Base-by-base conservation (phyloP, 2,329 filamentous ascomycete species). In the Cladorrhinum sp. region DNA sequence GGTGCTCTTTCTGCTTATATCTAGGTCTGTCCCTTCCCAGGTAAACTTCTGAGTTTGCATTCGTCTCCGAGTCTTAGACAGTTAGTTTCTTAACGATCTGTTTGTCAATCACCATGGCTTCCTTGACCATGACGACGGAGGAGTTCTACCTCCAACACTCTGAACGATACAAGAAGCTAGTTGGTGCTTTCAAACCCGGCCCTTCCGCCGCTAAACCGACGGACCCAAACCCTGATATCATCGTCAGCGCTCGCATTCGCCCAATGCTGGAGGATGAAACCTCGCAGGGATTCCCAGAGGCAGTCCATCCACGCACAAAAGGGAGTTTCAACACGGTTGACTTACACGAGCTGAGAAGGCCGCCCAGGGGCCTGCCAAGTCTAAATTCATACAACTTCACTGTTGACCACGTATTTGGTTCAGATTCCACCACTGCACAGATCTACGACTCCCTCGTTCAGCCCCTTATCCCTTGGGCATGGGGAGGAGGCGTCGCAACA, bases 401-500 rank as follows among this genome's bases (percentile, higher is more conserved):
- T 1, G 69, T 77, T 0, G 77, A 79, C 58, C 69, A 64, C 12
- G 64, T 76, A 7, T 80, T 75, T 54, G 69, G 64, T 4, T 64
- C 74, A 0, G 66, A 75, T 0, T 54, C 70, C 5, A 69, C 71
- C 0, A 79, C 78, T 0, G 69, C 77, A 6, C 62, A 70, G 3
- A 73, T 81, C 45, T 81, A 80, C 66, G 61, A 74, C 1, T 70
- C 75, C 7, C 65, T 77, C 1, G 73, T 80, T 4, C 65, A 72
- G 29, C 72, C 75, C 10, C 71, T 81, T 10, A 72, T 81, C 12
- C 74, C 78, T 0, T 80, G 74, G 72, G 76, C 76, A 0, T 79
- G 77, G 76, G 65, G 71, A 22, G 80, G 80, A 12, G 78, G 79
- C 18, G 73, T 81, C 22, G 75, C 75, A 16, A 81, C 79, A n/a